A percentile compares a stretch with the other conserved stretches of the same genome.
These are phyloP conservation scores for Nemania serpens DNA, from an alignment of 2,329 filamentous ascomycete species.

Conservation along the genomic window DNA sequence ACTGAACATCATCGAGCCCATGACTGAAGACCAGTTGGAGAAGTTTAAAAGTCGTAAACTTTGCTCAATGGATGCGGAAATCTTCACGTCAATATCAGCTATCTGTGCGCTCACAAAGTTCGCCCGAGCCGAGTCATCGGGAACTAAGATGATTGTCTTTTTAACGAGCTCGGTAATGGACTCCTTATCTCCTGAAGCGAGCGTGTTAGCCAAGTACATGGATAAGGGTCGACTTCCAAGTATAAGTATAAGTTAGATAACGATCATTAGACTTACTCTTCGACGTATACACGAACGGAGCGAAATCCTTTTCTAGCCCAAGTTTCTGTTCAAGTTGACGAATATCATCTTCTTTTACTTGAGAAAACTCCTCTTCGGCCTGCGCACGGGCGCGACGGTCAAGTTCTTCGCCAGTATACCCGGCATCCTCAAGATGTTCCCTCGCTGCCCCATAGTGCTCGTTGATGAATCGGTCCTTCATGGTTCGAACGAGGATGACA, in stretches of 20 bases:
- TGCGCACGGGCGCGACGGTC: constrained; percentile 24
- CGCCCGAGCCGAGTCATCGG: constrained; percentile 29
- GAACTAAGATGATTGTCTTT: constrained; percentile 29
- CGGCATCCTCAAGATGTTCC: constrained; percentile 26
- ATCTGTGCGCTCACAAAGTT: constrained; percentile 34
- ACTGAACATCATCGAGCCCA: constrained; percentile 27
- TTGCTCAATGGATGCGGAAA: constrained; percentile 29
- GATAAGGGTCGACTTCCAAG: too few species aligned
- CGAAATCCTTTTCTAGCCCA: constrained; percentile 30
- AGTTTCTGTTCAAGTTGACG: constrained; percentile 32
- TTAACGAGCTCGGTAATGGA: constrained; percentile 33
- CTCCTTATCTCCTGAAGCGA: constrained; percentile 21
- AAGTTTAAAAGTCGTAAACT: constrained; percentile 29
- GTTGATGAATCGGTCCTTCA: constrained; percentile 38
- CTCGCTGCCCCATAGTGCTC: constrained; percentile 30
- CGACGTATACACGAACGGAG: constrained; percentile 31
- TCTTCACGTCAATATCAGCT: constrained; percentile 31
- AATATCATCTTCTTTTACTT: constrained; percentile 31
- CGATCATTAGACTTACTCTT: constrained; percentile 23
- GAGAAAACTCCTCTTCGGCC: constrained; percentile 28
- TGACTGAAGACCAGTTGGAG: constrained; percentile 29
- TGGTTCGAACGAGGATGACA: constrained; percentile 36
- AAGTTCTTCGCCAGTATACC: constrained; percentile 25
- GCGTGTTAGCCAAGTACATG: constrained; percentile 7
- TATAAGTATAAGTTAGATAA: background rate